Evolutionary conservation across 1,139 yeast species (phyloP), one percentile per base, ranked within the genome.

Genomic region (Saccharomycopsis hybrid): DNA sequence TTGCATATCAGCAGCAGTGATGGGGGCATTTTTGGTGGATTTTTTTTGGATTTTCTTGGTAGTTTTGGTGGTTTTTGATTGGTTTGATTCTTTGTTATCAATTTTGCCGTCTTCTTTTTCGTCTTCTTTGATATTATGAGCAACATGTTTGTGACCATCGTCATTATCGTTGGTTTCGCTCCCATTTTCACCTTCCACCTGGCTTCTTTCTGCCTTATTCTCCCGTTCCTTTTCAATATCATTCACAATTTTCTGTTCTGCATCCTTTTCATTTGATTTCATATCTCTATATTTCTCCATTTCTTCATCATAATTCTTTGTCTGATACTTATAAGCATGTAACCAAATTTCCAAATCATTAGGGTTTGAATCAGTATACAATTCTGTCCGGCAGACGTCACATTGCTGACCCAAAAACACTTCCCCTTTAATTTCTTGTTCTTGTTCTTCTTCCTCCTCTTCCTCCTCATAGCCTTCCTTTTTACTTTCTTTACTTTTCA

Each of bases 331-430:
- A 60, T 78, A 82, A 0, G 98, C 97, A 68, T 92, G 98, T 35
- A 92, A 69, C 94, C 95, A 92, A 39, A 92, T 67, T 50, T 84
- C 88, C 55, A 92, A 68, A 58, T 90, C 97, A 58, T 84, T 83
- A 1, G 85, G 81, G 2, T 94, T 87, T 0, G 98, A 97, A 57
- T 90, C 97, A 0, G 90, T 75, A 61, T 87, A 90, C 13, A 88
- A 65, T 24, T 81, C 86, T n/a, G 83, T 70, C 1, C 76, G 80
- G 62, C 97, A 89, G 1, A 71, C 74, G 0, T 72, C 72, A 63
- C 98, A 92, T 31, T 62, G 60, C 45, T 77, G 73, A 2, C 78
- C 80, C 1, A 76, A 69, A 38, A 82, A 65, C 31, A 72, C 68
- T 63, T 85, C 95, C 24, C 95, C 95, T 18, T 18, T 18, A 18